phyloP scores from a whole-genome alignment of 169 alveolate genomes.

The Theileria equi region DNA sequence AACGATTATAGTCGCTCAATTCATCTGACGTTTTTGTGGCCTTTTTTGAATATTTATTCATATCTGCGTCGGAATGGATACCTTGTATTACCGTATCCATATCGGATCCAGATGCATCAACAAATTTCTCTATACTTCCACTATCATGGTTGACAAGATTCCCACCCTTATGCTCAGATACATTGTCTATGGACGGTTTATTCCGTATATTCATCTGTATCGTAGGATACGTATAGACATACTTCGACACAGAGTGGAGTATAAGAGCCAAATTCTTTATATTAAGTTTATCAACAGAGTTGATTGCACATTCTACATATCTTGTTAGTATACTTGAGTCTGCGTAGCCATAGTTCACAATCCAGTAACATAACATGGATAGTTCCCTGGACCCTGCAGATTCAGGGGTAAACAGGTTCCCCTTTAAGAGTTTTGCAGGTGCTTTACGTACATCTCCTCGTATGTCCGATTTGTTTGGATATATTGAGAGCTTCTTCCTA shows the following conservation, averaged over 20 bases:
- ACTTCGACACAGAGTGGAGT: constrained; percentile 48
- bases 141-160: constrained; percentile 7
- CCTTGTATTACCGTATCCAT: no score
- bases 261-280: constrained; percentile 56
- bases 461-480: constrained; percentile 26
- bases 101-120: background rate
- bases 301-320: constrained; percentile 33
- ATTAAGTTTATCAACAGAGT: constrained; percentile 4
- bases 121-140: constrained; percentile 20
- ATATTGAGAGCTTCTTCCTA: constrained; percentile 33
- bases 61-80: no score
- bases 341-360: constrained; percentile 57
- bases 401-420: constrained; percentile 58
- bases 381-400: constrained; percentile 58
- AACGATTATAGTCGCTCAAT: background rate
- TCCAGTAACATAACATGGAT: constrained; percentile 54
- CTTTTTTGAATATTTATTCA: background rate
- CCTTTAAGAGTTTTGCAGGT: constrained; percentile 40
- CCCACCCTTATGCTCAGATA: background rate
- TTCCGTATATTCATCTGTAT: background rate
- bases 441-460: constrained; percentile 18
- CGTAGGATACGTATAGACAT: constrained; percentile 2
- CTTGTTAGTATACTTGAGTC: constrained; percentile 32
- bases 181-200: background rate
- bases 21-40: background rate